A percentile compares a stretch with the other conserved stretches of the same genome.
Conservation (phyloP, 768 basidiomycete genomes). For the Phanerochaete sordida region DNA sequence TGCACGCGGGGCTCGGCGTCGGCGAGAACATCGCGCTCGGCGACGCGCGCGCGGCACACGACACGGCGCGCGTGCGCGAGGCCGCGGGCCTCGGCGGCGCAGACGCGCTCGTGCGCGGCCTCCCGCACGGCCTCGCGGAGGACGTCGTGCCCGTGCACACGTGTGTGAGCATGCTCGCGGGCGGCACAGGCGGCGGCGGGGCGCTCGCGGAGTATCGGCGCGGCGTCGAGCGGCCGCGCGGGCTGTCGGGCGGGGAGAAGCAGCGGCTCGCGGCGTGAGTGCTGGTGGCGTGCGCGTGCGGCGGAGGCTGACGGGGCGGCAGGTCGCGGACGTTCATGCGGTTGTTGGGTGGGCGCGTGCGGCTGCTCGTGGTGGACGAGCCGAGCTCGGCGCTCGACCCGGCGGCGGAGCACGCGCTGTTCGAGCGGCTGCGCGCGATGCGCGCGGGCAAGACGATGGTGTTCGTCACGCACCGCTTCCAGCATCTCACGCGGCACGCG, state of each 20-base stretch:
- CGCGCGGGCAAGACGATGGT: conserved; percentile 51
- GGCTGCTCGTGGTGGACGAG: conserved; percentile 54
- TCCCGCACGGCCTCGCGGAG: background rate
- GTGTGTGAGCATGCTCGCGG: background rate
- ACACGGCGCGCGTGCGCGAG: conserved; percentile 17
- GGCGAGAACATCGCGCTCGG: conserved; percentile 40
- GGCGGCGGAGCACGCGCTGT: conserved; percentile 46
- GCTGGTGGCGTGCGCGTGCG: too few species aligned
- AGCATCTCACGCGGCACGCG: conserved; percentile 41
- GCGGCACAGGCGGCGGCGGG: too few species aligned
- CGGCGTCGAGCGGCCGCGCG: conserved; percentile 1
- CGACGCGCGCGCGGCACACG: conserved; percentile 16
- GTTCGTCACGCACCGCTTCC: conserved; percentile 55
- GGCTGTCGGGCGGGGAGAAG: conserved; percentile 21
- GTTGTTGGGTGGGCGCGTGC: conserved; percentile 32
- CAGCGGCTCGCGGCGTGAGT: conserved; percentile 19
- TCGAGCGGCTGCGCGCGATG: conserved; percentile 33
- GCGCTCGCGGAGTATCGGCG: background rate
- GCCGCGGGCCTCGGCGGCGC: conserved; percentile 15
- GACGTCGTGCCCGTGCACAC: background rate
- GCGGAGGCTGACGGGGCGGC: background rate
- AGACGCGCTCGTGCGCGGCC: background rate
- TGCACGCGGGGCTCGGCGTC: conserved; percentile 33
- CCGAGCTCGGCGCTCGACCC: conserved; percentile 58
- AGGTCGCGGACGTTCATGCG: conserved; percentile 39